phyloP scores from a whole-genome alignment of 495 filamentous ascomycete genomes.

The Neurospora sp. region DNA sequence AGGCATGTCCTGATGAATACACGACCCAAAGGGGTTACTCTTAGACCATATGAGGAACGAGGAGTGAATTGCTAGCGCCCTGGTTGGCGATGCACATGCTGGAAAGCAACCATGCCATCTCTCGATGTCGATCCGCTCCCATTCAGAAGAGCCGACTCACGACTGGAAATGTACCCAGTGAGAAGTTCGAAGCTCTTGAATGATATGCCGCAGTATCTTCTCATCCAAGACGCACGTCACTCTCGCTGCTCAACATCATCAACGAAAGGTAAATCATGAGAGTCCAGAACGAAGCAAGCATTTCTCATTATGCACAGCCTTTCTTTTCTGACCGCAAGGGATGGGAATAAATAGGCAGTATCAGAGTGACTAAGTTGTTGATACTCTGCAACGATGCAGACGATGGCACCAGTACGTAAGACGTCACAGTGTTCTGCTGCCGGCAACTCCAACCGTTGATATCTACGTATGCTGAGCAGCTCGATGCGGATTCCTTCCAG shows the following conservation, averaged over 20 bases:
- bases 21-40: not conserved
- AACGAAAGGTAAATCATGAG: not conserved
- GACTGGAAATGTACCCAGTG: not conserved
- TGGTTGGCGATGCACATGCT: not conserved
- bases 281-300: not conserved
- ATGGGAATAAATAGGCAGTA: not conserved
- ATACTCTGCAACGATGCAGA: not conserved
- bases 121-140: no score
- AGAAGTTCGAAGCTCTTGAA: not conserved
- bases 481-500: not conserved
- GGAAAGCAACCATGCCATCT: not conserved
- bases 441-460: not conserved
- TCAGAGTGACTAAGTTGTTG: not conserved
- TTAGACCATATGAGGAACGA: not conserved
- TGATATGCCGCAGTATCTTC: not conserved
- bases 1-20: not conserved
- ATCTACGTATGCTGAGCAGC: not conserved
- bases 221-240: not conserved
- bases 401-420: not conserved
- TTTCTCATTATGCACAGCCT: not conserved
- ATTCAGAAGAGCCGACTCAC: no score
- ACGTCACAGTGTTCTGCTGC: not conserved
- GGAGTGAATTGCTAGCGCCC: not conserved
- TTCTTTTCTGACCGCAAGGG: not conserved
- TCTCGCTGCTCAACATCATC: not conserved